These are phyloP conservation scores for Platanthera zijinensis DNA, from an alignment of 106 monocot genomes.

Conservation along the genomic window DNA sequence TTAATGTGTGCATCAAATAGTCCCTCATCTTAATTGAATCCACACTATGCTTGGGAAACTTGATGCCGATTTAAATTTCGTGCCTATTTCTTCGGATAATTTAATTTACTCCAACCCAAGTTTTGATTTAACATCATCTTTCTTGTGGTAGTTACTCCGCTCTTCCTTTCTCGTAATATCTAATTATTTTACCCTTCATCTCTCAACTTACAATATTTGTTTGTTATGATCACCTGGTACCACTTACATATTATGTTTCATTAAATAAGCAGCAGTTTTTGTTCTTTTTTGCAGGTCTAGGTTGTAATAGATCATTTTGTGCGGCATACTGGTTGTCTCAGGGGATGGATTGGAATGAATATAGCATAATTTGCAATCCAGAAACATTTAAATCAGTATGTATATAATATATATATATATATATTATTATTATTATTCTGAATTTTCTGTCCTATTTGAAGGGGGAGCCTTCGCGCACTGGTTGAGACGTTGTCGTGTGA, in stretches of 20 bases:
- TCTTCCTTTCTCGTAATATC: background rate
- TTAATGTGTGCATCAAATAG: background rate
- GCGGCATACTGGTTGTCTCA: constrained; percentile 83
- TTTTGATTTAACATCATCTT: background rate
- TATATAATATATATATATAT: too few relatives aligned
- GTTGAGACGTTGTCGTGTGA: too few relatives aligned
- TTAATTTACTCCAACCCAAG: background rate
- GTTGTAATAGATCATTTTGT: constrained; percentile 90
- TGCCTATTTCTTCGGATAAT: background rate
- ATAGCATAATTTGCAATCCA: constrained; percentile 40
- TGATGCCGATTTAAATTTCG: background rate
- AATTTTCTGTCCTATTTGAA: background rate
- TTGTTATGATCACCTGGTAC: background rate
- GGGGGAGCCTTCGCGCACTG: too few relatives aligned
- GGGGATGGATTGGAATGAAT: constrained; percentile 41
- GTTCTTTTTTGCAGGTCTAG: constrained; percentile 45
- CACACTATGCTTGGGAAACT: background rate
- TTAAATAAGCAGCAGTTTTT: background rate
- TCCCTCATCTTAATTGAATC: background rate
- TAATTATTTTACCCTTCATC: background rate
- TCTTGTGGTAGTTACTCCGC: background rate
- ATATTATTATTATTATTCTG: background rate
- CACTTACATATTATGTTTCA: background rate
- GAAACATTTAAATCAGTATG: constrained; percentile 72
- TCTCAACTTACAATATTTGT: background rate